Conservation (phyloP, 2,329 filamentous ascomycete genomes). For the Thelonectria rubi region DNA sequence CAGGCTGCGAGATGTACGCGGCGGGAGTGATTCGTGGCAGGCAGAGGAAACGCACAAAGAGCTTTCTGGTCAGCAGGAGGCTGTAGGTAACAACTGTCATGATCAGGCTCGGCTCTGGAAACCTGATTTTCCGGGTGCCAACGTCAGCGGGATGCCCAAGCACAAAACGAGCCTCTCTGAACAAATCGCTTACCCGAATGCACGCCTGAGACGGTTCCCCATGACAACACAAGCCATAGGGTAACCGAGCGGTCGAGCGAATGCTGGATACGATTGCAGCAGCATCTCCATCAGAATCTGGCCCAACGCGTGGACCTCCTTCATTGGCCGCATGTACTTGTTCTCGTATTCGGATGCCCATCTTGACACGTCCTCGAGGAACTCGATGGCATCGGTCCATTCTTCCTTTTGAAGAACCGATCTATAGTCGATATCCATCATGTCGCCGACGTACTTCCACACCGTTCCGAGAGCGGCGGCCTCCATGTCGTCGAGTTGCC, state of each 20-base stretch:
- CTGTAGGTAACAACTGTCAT: conserved; percentile 53
- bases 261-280: conserved; percentile 61
- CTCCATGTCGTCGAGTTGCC: conserved; percentile 72
- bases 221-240: conserved; percentile 67
- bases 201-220: conserved; percentile 69
- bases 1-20: conserved; percentile 55
- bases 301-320: conserved; percentile 61
- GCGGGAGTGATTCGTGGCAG: conserved; percentile 64
- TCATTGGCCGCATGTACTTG: conserved; percentile 63
- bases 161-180: neutral
- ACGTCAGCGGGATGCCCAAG: conserved; percentile 2
- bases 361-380: conserved; percentile 56
- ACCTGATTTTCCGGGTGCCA: conserved; percentile 42
- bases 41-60: conserved; percentile 65
- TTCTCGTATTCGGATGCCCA: conserved; percentile 68
- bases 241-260: conserved; percentile 56
- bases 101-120: conserved; percentile 54
- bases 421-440: conserved; percentile 69
- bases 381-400: conserved; percentile 63
- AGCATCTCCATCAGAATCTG: conserved; percentile 69
- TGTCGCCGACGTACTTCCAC: conserved; percentile 77
- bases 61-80: conserved; percentile 61
- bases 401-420: conserved; percentile 47
- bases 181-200: conserved; percentile 67
- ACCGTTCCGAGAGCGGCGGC: conserved; percentile 71